Conservation (phyloP, 257 asterid genomes). For the Solanum pennellii region DNA sequence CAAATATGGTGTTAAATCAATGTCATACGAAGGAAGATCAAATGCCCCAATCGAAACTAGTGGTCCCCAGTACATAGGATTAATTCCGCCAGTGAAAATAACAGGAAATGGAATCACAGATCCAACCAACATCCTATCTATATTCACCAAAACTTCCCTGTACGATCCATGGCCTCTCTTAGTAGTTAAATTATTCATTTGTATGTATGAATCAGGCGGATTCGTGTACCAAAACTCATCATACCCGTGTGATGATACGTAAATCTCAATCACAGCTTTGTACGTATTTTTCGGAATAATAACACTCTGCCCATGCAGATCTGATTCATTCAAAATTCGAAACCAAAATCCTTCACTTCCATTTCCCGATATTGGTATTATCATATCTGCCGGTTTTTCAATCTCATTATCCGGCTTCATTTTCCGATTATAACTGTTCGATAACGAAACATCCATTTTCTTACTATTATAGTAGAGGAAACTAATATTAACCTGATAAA, state of each 20-base stretch:
- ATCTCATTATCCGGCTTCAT: constrained; percentile 6
- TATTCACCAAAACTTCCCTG: constrained; percentile 54
- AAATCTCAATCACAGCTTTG: constrained; percentile 74
- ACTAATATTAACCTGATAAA: constrained; percentile 41
- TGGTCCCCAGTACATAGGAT: constrained; percentile 86
- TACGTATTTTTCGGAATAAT: constrained; percentile 50
- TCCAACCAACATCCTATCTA: constrained; percentile 54
- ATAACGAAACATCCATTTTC: neutral
- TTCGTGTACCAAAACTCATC: constrained; percentile 92
- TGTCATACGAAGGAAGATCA: constrained; percentile 67
- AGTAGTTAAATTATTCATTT: constrained; percentile 20
- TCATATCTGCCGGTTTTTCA: constrained; percentile 60
- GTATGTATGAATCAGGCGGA: constrained; percentile 65
- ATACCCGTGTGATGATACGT: constrained; percentile 58
- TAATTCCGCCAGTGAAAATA: constrained; percentile 63
- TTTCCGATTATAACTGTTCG: neutral
- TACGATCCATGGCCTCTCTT: constrained; percentile 59
- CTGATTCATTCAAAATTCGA: constrained; percentile 40
- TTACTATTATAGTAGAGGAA: constrained; percentile 37
- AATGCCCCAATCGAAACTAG: constrained; percentile 78
- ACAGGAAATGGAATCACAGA: constrained; percentile 78
- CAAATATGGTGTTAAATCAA: constrained; percentile 62
- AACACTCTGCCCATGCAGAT: constrained; percentile 28
- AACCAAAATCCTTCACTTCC: constrained; percentile 68
- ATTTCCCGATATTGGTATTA: constrained; percentile 49